These are phyloP conservation scores for Barnettozyma sucrosica DNA, from an alignment of 805 yeast species.

Conservation along the genomic window DNA sequence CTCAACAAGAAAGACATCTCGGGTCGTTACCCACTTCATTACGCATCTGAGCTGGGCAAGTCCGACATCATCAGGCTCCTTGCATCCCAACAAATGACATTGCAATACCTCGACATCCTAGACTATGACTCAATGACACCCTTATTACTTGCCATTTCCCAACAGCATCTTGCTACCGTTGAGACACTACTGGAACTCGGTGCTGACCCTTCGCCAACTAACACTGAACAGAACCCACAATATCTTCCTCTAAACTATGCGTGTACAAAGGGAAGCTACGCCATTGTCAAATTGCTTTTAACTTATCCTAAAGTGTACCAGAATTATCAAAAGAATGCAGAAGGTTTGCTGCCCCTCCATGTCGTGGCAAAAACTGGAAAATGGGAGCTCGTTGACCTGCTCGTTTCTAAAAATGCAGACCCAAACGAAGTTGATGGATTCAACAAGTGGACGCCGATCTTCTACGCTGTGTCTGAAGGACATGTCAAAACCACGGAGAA, in stretches of 20 bases:
- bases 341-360: slow-evolving; percentile 84
- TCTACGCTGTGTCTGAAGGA: slow-evolving; percentile 86
- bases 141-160: slow-evolving; percentile 68
- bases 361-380: slow-evolving; percentile 85
- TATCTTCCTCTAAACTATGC: slow-evolving; percentile 81
- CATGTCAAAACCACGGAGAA: slow-evolving; percentile 64
- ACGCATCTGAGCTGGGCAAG: slow-evolving; percentile 63
- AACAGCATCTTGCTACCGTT: slow-evolving; percentile 53
- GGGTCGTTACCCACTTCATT: slow-evolving; percentile 82
- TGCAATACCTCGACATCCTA: slow-evolving; percentile 32
- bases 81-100: slow-evolving; percentile 25
- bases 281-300: slow-evolving; percentile 49
- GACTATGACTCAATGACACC: slow-evolving; percentile 83
- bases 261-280: slow-evolving; percentile 74
- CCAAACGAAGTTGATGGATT: slow-evolving; percentile 77
- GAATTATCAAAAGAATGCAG: slow-evolving; percentile 60
- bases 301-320: slow-evolving; percentile 28
- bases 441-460: slow-evolving; percentile 91
- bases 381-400: slow-evolving; percentile 55
- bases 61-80: slow-evolving; percentile 36
- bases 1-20: slow-evolving; percentile 49
- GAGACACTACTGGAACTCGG: slow-evolving; percentile 42
- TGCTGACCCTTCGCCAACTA: slow-evolving; percentile 42
- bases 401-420: slow-evolving; percentile 67
- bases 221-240: slow-evolving; percentile 48